phyloP scores from a whole-genome alignment of 23 red algal species.

The Cyanidiococcus yangmingshanensis region DNA sequence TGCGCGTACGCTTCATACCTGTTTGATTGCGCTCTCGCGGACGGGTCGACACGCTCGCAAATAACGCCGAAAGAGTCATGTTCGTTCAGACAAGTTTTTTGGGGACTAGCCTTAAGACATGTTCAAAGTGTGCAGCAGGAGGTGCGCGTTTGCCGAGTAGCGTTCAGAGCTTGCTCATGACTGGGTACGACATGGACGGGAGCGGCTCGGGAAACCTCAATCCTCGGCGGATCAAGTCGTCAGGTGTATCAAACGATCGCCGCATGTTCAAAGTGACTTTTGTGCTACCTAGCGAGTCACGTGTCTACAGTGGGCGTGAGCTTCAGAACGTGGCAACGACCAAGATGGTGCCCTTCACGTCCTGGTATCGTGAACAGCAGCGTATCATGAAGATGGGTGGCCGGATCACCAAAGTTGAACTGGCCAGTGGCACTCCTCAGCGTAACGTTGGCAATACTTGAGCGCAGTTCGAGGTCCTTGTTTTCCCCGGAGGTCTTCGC shows the following conservation, averaged over 20 bases:
- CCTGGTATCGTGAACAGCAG: slow-evolving; percentile 98
- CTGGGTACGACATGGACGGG: slow-evolving; percentile 86
- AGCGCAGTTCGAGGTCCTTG: neutral
- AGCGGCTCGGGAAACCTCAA: slow-evolving; percentile 36
- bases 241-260: slow-evolving; percentile 64
- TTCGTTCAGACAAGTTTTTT: neutral
- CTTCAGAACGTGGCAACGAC: slow-evolving; percentile 88
- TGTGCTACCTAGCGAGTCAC: slow-evolving; percentile 56
- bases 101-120: neutral
- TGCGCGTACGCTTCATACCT: too few relatives aligned
- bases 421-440: slow-evolving; percentile 58
- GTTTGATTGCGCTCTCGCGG: too few relatives aligned
- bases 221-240: slow-evolving; percentile 54
- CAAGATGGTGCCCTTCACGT: slow-evolving; percentile 89
- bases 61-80: too few relatives aligned
- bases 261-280: slow-evolving; percentile 86
- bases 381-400: slow-evolving; percentile 99
- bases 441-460: slow-evolving; percentile 72
- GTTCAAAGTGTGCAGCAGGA: neutral
- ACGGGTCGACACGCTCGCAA: too few relatives aligned
- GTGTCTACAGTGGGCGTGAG: slow-evolving; percentile 73
- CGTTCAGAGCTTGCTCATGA: slow-evolving; percentile 32
- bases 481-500: too few relatives aligned
- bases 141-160: neutral
- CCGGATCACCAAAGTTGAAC: slow-evolving; percentile 87